Conservation (phyloP, 2,329 filamentous ascomycete genomes). For the Botryotinia globosa region DNA sequence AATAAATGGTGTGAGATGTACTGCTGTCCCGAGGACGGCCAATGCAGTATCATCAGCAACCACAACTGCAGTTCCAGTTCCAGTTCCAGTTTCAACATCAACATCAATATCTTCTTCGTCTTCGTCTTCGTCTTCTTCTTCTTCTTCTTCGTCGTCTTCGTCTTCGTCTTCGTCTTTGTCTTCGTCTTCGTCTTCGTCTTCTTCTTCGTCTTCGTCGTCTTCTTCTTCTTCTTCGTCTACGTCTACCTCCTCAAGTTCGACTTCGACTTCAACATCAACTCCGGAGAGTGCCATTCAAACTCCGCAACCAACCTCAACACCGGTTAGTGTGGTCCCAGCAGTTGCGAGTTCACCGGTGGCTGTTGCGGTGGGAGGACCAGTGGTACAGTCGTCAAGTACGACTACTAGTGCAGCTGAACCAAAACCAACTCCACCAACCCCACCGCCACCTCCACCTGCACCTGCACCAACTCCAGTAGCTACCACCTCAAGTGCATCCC, state of each 20-base stretch:
- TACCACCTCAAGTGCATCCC: slow-evolving; percentile 3
- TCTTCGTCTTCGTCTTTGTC: too few relatives aligned
- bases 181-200: too few relatives aligned
- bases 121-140: background rate
- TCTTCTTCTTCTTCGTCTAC: slow-evolving; percentile 14
- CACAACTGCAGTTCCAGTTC: slow-evolving; percentile 19
- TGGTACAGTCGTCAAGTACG: slow-evolving; percentile 17
- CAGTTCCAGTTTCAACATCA: slow-evolving; percentile 13
- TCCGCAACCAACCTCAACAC: slow-evolving; percentile 22
- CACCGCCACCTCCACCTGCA: background rate
- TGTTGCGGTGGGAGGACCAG: slow-evolving; percentile 11
- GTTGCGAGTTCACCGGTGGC: slow-evolving; percentile 23
- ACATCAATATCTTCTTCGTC: background rate
- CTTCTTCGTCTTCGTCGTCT: background rate
- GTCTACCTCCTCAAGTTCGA: slow-evolving; percentile 16
- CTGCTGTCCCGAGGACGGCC: slow-evolving; percentile 47
- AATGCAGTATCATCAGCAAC: slow-evolving; percentile 23
- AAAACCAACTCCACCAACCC: background rate
- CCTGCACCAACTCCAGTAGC: background rate
- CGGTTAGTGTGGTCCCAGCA: slow-evolving; percentile 49
- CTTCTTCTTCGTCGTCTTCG: background rate
- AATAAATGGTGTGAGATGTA: slow-evolving; percentile 52
- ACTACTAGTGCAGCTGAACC: background rate
- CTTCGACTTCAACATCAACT: background rate
- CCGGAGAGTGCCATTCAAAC: slow-evolving; percentile 18